A percentile compares a stretch with the other conserved stretches of the same genome.
Conservation (phyloP, 306 rosid species). For the Luffa aegyptiaca region DNA sequence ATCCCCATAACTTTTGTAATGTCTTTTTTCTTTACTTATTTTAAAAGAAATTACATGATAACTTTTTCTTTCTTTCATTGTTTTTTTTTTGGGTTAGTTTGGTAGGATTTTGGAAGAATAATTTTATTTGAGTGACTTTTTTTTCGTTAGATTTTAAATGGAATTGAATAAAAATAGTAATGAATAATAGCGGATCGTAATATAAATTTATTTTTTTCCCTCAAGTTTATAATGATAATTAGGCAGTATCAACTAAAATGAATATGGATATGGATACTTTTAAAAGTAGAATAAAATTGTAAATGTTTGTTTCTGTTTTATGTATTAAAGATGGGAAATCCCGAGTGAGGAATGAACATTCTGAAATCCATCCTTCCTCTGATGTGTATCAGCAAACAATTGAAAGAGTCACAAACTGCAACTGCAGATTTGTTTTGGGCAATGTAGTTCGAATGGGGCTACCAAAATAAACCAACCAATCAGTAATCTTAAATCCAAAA, state of each 20-base stretch:
- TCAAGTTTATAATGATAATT: no score
- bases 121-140: no score
- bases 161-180: no score
- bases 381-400: constrained; percentile 25
- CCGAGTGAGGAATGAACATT: constrained; percentile 16
- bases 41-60: no score
- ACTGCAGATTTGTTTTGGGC: constrained; percentile 7
- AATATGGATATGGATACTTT: background rate
- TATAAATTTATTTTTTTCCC: no score
- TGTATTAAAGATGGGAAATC: background rate
- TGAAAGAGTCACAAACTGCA: constrained; percentile 3
- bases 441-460: background rate
- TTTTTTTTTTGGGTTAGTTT: no score
- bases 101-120: no score
- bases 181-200: no score
- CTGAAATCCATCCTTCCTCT: constrained; percentile 12
- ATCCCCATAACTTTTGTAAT: no score
- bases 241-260: background rate
- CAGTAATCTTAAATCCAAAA: constrained; percentile 30
- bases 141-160: no score
- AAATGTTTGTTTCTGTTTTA: background rate
- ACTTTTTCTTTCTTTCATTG: no score
- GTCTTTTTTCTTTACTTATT: no score
- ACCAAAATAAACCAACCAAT: constrained; percentile 14
- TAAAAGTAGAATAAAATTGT: background rate